Conservation (phyloP, 129 eudicot species). For the Calendula officinalis region DNA sequence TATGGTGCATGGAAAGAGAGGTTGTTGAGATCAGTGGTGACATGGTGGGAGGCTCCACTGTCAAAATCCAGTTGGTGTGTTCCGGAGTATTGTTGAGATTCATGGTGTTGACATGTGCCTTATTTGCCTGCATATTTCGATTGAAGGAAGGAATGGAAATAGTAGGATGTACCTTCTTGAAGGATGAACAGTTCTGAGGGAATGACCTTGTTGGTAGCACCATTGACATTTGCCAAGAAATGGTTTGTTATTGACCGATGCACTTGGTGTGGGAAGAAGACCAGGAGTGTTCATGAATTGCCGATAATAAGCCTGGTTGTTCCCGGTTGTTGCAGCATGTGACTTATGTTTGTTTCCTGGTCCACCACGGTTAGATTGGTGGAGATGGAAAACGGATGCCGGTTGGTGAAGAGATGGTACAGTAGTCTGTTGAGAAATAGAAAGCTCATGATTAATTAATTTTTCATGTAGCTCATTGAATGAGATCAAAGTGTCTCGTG, state of each 20-base stretch:
- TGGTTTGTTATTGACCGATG: neutral
- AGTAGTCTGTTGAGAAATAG: neutral
- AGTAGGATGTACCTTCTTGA: constrained; percentile 1
- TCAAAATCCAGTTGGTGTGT: neutral
- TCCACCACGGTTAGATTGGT: too few relatives aligned
- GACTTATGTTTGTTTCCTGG: neutral
- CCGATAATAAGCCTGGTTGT: neutral
- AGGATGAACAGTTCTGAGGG: neutral
- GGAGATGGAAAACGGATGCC: neutral
- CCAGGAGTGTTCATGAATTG: neutral
- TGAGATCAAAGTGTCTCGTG: neutral
- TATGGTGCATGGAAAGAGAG: neutral
- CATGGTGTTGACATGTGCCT: constrained; percentile 12
- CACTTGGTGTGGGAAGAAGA: neutral
- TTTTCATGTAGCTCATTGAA: constrained; percentile 1
- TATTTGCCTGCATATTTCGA: neutral
- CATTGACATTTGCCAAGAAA: neutral
- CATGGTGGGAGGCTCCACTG: constrained; percentile 3
- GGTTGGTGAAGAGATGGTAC: neutral
- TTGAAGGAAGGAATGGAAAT: neutral
- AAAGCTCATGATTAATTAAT: neutral
- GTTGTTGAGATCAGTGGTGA: constrained; percentile 7
- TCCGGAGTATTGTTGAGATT: neutral
- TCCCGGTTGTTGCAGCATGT: neutral
- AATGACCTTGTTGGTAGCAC: neutral